These are phyloP conservation scores for Xanthoconium stramineum DNA, from an alignment of 768 basidiomycete species.

Conservation along the genomic window DNA sequence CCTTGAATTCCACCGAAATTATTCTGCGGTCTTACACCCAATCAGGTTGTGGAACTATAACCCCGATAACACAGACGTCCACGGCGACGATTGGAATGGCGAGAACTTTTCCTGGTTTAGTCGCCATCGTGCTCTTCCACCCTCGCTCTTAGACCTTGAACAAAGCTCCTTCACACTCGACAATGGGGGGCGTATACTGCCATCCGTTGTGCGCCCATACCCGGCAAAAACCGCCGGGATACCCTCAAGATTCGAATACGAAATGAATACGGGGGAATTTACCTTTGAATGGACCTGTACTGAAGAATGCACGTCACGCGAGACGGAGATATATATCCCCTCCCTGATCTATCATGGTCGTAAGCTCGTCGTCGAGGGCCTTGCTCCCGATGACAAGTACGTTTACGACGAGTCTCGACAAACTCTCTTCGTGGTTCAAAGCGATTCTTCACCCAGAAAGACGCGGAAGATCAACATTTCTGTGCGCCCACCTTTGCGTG, in stretches of 20 bases:
- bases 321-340: conserved; percentile 85
- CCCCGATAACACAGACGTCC: conserved; percentile 71
- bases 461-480: conserved; percentile 52
- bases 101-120: conserved; percentile 98
- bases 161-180: conserved; percentile 73
- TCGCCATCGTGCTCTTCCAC: conserved; percentile 51
- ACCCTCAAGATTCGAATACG: conserved; percentile 71
- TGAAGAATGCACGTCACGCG: conserved; percentile 37
- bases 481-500: conserved; percentile 50
- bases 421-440: conserved; percentile 66
- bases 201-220: conserved; percentile 84
- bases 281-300: conserved; percentile 55
- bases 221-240: conserved; percentile 87
- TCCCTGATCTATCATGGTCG: conserved; percentile 55
- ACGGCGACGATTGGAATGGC: conserved; percentile 91
- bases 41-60: conserved; percentile 93
- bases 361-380: conserved; percentile 55
- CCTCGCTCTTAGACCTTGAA: conserved; percentile 51
- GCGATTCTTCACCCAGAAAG: conserved; percentile 41
- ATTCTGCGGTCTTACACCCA: background rate
- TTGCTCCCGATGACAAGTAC: conserved; percentile 49
- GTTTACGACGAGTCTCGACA: conserved; percentile 63
- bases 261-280: conserved; percentile 70
- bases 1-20: background rate
- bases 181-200: conserved; percentile 75